Base-by-base conservation (phyloP, 805 yeast species). In the Myxozyma nipponensis region DNA sequence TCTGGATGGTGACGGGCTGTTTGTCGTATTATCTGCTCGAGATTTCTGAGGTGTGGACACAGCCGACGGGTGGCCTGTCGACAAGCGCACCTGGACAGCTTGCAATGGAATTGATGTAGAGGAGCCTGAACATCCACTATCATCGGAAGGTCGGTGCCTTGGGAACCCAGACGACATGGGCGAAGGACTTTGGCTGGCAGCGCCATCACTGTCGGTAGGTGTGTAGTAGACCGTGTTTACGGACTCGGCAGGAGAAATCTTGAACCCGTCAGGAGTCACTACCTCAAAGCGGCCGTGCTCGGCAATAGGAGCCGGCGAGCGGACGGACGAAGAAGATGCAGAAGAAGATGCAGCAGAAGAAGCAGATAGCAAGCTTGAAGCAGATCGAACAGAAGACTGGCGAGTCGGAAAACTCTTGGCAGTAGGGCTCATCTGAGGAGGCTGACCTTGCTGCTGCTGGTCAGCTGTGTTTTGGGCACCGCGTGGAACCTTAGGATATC, bases 341-440 rank as follows among this genome's bases (percentile, higher is more conserved):
- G 23, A 17, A 3, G 15, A 21, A 30, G 21, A 25, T n/a, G 18
- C 34, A 17, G 39, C 26, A 10, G 46, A 32, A 7, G 46, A 5
- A 17, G 26, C 30, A 37, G 24, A 30, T 15, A 44, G 45, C 45
- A 44, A 38, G 32, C 46, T 44, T 32, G 32, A 25, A 21, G 41
- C 21, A 6, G 57, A 28, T 19, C 42, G 40, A 23, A 50, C 51
- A 9, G 54, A 49, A 26, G 57, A 53, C 46, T 53, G 54, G 18
- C 57, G 50, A n/a, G 38, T 32, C 10, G 53, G 57, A 30, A 49
- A 53, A 7, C n/a, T 35, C 18, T n/a, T 22, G 28, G 42, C 4
- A 3, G 47, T 15, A 37, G 47, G 42, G n/a, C 42, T 23, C 18
- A 39, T n/a, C n/a, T 23, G 46, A 21, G 46, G 26, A 5, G 5